Conservation (phyloP, 495 filamentous ascomycete species). For the Cetradonia linearis region DNA sequence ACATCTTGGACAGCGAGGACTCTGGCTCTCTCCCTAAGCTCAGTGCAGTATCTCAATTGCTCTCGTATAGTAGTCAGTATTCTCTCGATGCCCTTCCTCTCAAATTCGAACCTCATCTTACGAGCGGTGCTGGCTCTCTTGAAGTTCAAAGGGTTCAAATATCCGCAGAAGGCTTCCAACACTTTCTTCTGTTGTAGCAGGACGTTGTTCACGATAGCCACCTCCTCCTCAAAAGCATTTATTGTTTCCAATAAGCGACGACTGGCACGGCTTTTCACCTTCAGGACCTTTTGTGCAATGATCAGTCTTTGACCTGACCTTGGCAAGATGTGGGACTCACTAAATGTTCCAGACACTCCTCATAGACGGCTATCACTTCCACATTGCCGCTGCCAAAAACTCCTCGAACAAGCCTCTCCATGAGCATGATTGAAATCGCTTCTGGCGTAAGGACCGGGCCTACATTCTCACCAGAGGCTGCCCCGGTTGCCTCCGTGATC, state of each 20-base stretch:
- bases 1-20: slow-evolving; percentile 15
- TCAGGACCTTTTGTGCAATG: slow-evolving; percentile 3
- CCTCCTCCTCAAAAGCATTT: slow-evolving; percentile 17
- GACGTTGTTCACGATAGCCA: slow-evolving; percentile 11
- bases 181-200: slow-evolving; percentile 12
- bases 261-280: slow-evolving; percentile 8
- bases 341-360: slow-evolving; percentile 17
- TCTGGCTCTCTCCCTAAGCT: slow-evolving; percentile 14
- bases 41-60: slow-evolving; percentile 9
- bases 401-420: slow-evolving; percentile 14
- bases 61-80: slow-evolving; percentile 9
- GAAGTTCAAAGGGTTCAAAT: slow-evolving; percentile 11
- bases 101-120: slow-evolving; percentile 15
- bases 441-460: slow-evolving; percentile 20
- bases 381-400: slow-evolving; percentile 10
- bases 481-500: slow-evolving; percentile 13
- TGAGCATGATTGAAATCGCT: slow-evolving; percentile 7
- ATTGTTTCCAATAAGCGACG: slow-evolving; percentile 11
- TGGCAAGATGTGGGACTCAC: background rate
- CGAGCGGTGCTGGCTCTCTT: slow-evolving; percentile 7
- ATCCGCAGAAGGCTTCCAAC: background rate
- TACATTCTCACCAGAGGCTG: background rate
- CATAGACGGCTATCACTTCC: slow-evolving; percentile 12
- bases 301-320: background rate
- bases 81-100: slow-evolving; percentile 15